Base-by-base conservation (phyloP, 2,329 filamentous ascomycete genomes). In the Exophiala viscosa region DNA sequence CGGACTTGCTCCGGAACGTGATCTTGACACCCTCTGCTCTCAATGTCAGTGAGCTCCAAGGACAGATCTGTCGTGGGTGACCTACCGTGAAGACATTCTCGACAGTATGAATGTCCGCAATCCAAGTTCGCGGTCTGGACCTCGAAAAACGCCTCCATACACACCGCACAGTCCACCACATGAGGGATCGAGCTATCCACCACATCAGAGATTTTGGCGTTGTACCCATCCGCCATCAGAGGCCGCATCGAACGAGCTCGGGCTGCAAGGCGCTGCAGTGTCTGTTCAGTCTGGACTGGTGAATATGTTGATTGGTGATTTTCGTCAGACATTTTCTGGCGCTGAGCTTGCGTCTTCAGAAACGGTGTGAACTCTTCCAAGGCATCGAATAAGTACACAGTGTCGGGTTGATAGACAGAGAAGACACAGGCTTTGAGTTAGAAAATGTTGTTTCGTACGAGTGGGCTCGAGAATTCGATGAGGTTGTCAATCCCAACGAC, bases 91-190 rank as follows among this genome's bases (percentile, higher is more conserved):
- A 53, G 39, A 15, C 50, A 53, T 7, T 45, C 50, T 10, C 15
- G 28, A 45, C 50, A 53, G 28, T 43, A 45, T 14, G 45, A 44
- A 33, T 53, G 50, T 10, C 18, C 35, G 33, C 50, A 53, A 18
- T 53, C 13, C 32, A 53, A 34, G n/a, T 28, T 48, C 4, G 34
- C 45, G 10, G 40, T 38, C 9, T 48, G 32, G 2, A 53, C 14
- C 5, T 43, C 40, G 50, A 53, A 53, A n/a, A 48, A 53, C 6
- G 45, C 31, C 28, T 53, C 50, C 10, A 53, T 20, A 11, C 50
- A 53, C 3, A 34, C 28, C 2, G 38, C 36, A 44, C 50, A 53
- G 33, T 44, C 50, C 14, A 48, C 38, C 7, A 48, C 15, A 36
- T 48, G 44, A 3, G 46, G 34, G 11, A 15, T 33, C n/a, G n/a